These are phyloP conservation scores for Fraxinus excelsior DNA, from an alignment of 257 asterid genomes.

Conservation along the genomic window DNA sequence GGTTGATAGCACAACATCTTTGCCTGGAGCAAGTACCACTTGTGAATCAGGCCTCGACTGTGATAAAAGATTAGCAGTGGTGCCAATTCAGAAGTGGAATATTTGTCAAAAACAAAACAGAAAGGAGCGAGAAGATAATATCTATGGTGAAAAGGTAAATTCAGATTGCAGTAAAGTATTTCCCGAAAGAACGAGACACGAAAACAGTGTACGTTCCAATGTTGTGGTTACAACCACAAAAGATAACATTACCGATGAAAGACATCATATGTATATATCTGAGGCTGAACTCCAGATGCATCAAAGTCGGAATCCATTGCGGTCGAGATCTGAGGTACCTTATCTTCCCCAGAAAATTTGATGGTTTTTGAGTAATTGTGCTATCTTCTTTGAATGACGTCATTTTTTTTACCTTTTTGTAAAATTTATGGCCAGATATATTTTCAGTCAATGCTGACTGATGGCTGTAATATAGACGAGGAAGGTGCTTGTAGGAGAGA, in stretches of 20 bases:
- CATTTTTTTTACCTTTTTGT: slow-evolving; percentile 16
- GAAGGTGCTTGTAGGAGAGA: slow-evolving; percentile 58
- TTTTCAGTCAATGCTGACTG: slow-evolving; percentile 59
- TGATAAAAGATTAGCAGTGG: slow-evolving; percentile 55
- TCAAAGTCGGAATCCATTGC: slow-evolving; percentile 57
- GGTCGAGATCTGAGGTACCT: slow-evolving; percentile 76
- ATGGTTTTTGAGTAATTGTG: slow-evolving; percentile 10
- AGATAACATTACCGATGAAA: slow-evolving; percentile 49
- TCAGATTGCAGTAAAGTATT: slow-evolving; percentile 54
- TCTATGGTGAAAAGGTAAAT: slow-evolving; percentile 61
- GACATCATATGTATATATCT: slow-evolving; percentile 67
- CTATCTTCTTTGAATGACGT: slow-evolving; percentile 13
- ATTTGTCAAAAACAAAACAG: slow-evolving; percentile 64
- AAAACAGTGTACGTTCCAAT: slow-evolving; percentile 34
- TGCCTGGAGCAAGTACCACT: slow-evolving; percentile 37
- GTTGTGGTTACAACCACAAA: slow-evolving; percentile 23
- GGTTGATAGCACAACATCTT: slow-evolving; percentile 35
- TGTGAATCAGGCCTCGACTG: slow-evolving; percentile 43
- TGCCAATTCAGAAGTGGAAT: slow-evolving; percentile 84
- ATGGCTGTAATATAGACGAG: slow-evolving; percentile 35
- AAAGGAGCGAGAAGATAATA: slow-evolving; percentile 52
- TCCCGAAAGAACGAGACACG: slow-evolving; percentile 54
- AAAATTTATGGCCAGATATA: slow-evolving; percentile 49
- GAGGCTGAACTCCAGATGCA: slow-evolving; percentile 90
- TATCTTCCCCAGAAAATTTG: slow-evolving; percentile 5